Evolutionary conservation across 495 filamentous ascomycete genomes (phyloP).

Genomic region (Sabuloglossum arenarium): DNA sequence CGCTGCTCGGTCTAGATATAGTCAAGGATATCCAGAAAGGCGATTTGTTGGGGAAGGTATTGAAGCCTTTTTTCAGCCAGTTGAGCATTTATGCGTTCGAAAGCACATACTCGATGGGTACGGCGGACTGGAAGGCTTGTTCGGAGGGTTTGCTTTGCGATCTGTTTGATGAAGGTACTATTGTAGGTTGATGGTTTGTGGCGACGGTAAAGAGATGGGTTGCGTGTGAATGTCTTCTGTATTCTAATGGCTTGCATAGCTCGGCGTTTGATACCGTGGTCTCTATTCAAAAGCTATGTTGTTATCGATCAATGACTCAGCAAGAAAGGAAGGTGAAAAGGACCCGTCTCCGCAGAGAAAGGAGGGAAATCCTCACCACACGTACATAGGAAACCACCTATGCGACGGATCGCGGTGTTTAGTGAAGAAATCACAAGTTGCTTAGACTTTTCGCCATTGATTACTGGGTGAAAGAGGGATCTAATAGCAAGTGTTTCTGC

Average conservation of each 20-base stretch:
- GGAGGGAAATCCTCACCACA: too few species aligned
- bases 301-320: too few species aligned
- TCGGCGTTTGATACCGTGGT: too few species aligned
- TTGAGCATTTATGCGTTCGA: constrained; percentile 87
- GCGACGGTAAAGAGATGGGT: neutral
- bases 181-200: constrained; percentile 18
- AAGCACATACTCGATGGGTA: constrained; percentile 67
- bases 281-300: neutral
- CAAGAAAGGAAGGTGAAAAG: too few species aligned
- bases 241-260: too few species aligned
- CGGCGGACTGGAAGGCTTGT: constrained; percentile 46
- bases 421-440: too few species aligned
- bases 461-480: too few species aligned
- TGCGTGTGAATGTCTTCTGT: constrained; percentile 10
- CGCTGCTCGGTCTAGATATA: constrained; percentile 10
- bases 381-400: too few species aligned
- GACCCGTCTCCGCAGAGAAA: too few species aligned
- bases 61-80: constrained; percentile 77
- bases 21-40: constrained; percentile 10
- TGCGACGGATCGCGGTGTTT: too few species aligned
- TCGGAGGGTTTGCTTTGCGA: constrained; percentile 49
- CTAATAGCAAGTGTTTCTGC: too few species aligned
- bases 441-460: too few species aligned
- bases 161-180: constrained; percentile 58
- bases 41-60: constrained; percentile 27